phyloP scores from a whole-genome alignment of 2,329 filamentous ascomycete species.

The Pezicula neosporulosa region DNA sequence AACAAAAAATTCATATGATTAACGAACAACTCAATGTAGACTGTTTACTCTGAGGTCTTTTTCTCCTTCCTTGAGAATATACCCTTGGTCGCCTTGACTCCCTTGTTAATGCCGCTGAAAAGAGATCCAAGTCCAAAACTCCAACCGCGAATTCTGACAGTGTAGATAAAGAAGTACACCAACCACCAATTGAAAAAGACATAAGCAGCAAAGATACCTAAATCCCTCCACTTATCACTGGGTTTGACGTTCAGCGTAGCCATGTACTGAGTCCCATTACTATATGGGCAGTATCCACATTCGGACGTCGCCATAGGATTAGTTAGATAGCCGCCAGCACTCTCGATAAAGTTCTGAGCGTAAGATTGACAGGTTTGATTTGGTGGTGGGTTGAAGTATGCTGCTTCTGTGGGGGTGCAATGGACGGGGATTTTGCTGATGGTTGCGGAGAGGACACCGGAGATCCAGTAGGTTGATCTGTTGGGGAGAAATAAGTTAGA shows the following conservation, averaged over 20 bases:
- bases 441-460: constrained; percentile 63
- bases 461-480: constrained; percentile 69
- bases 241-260: constrained; percentile 45
- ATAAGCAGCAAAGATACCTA: constrained; percentile 71
- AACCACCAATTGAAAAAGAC: constrained; percentile 67
- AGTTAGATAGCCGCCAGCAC: constrained; percentile 57
- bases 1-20: not conserved
- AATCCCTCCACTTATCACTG: constrained; percentile 66
- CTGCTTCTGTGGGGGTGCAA: constrained; percentile 51
- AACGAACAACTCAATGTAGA: not conserved
- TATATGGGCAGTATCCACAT: constrained; percentile 71
- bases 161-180: constrained; percentile 77
- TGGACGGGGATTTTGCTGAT: constrained; percentile 46
- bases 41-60: not conserved
- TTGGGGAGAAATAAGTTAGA: constrained; percentile 47
- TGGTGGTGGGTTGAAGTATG: constrained; percentile 60
- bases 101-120: constrained; percentile 44
- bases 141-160: constrained; percentile 67
- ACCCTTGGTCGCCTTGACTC: constrained; percentile 32
- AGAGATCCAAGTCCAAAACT: constrained; percentile 62
- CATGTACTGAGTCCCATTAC: constrained; percentile 60
- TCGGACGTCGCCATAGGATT: constrained; percentile 53
- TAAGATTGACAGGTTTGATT: constrained; percentile 64
- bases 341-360: constrained; percentile 53
- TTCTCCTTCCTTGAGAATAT: constrained; percentile 11